A percentile compares a stretch with the other conserved stretches of the same genome.
These are phyloP conservation scores for Aspergillus heteromorphus DNA, from an alignment of 495 filamentous ascomycete genomes.

Conservation along the genomic window DNA sequence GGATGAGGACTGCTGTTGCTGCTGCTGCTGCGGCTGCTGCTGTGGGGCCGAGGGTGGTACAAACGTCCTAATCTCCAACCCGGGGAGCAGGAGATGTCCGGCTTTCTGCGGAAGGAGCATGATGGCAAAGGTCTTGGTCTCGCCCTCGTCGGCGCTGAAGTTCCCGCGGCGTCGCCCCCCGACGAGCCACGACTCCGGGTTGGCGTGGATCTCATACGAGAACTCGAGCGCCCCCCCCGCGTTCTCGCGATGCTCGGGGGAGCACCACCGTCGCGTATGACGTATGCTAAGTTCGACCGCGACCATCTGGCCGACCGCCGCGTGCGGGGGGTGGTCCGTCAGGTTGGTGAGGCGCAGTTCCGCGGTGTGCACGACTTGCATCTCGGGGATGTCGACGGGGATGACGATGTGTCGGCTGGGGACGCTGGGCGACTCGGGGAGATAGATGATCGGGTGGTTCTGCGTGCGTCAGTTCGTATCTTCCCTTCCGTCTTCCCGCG, in stretches of 20 bases:
- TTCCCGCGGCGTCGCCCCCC: conserved; percentile 74
- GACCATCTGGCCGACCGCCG: conserved; percentile 63
- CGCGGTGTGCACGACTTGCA: conserved; percentile 79
- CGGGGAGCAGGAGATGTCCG: conserved; percentile 70
- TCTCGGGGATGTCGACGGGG: conserved; percentile 76
- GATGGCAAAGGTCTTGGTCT: conserved; percentile 50
- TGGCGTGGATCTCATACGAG: conserved; percentile 74
- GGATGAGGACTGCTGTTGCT: conserved; percentile 8
- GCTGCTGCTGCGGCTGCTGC: conserved; percentile 11
- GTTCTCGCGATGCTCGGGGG: conserved; percentile 29
- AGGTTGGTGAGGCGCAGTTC: conserved; percentile 55
- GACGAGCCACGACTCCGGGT: conserved; percentile 74
- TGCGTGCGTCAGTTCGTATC: conserved; percentile 16
- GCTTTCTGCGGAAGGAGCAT: conserved; percentile 73
- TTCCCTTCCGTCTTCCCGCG: not conserved
- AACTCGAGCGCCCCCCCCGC: conserved; percentile 61
- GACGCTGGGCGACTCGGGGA: conserved; percentile 29
- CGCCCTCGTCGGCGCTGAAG: conserved; percentile 56
- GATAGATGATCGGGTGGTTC: conserved; percentile 30
- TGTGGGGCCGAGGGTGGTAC: conserved; percentile 27
- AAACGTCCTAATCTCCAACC: conserved; percentile 65
- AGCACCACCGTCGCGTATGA: conserved; percentile 78
- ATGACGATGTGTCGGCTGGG: conserved; percentile 43
- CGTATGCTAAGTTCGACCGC: conserved; percentile 64
- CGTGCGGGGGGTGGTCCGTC: conserved; percentile 33